Percentiles rank a stretch among this genome's conserved stretches.
These are phyloP conservation scores for Mortierella hygrophila DNA, from an alignment of 192 early-diverging fungal genomes.

Conservation along the genomic window DNA sequence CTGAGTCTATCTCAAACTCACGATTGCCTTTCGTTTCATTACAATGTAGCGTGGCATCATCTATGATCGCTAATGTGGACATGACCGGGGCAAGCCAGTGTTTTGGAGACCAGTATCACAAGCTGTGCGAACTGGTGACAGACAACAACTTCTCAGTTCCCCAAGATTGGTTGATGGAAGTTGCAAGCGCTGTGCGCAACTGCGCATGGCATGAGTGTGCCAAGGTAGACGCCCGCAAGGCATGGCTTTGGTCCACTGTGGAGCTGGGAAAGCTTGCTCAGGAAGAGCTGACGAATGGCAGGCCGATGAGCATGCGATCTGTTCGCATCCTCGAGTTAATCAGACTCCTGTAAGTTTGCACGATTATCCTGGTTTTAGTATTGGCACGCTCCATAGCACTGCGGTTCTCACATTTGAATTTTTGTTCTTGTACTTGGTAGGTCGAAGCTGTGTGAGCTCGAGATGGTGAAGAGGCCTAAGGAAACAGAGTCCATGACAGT, in stretches of 20 bases:
- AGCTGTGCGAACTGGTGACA: background rate
- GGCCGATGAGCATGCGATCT: background rate
- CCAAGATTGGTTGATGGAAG: background rate
- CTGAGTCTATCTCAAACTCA: background rate
- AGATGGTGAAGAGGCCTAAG: background rate
- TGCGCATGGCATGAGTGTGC: background rate
- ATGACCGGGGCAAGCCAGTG: background rate
- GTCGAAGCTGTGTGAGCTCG: background rate
- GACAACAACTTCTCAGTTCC: background rate
- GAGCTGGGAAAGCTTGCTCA: slow-evolving; percentile 12
- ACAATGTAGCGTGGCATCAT: background rate
- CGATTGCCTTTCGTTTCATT: background rate
- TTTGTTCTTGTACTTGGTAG: background rate
- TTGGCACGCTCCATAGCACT: background rate
- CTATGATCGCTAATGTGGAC: background rate
- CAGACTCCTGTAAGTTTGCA: background rate
- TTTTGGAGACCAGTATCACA: background rate
- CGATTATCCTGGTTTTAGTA: background rate
- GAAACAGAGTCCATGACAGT: slow-evolving; percentile 1
- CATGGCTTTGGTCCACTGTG: background rate
- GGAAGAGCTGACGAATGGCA: background rate
- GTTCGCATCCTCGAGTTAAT: background rate
- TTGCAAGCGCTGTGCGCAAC: background rate
- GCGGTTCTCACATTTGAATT: background rate
- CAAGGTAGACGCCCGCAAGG: background rate